These are phyloP conservation scores for Cyclospora cayetanensis DNA, from an alignment of 169 alveolate genomes.

Conservation along the genomic window DNA sequence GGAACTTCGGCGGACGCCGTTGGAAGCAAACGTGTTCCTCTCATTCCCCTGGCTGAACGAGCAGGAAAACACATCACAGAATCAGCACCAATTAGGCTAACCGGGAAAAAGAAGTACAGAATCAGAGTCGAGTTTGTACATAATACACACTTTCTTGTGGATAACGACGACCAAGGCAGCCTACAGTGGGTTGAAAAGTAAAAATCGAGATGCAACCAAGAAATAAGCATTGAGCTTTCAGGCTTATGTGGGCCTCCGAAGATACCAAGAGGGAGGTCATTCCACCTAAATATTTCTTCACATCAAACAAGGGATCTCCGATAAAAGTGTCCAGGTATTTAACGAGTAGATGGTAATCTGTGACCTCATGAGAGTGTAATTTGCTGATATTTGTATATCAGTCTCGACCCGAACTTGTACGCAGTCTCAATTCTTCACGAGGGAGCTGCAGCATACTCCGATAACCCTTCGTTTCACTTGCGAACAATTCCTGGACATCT, in stretches of 20 bases:
- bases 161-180: not conserved
- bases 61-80: slow-evolving; percentile 70
- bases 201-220: not conserved
- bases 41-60: slow-evolving; percentile 74
- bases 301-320: not conserved
- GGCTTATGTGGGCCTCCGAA: slow-evolving; percentile 64
- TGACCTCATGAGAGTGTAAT: not conserved
- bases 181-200: not conserved
- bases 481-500: slow-evolving; percentile 9
- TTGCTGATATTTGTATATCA: not conserved
- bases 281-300: slow-evolving; percentile 36
- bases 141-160: slow-evolving; percentile 78
- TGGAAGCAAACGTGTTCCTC: slow-evolving; percentile 67
- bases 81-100: slow-evolving; percentile 82
- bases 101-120: slow-evolving; percentile 85
- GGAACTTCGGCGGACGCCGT: slow-evolving; percentile 62
- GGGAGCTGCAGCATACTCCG: slow-evolving; percentile 55
- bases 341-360: not conserved
- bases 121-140: slow-evolving; percentile 86
- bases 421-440: slow-evolving; percentile 10
- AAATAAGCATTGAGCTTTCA: not conserved
- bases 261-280: not conserved
- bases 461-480: not conserved
- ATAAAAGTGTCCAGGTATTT: slow-evolving; percentile 53
- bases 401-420: slow-evolving; percentile 61